These are phyloP conservation scores for Fistulifera pelliculosa DNA, from an alignment of 108 stramenopile genomes.

Conservation along the genomic window DNA sequence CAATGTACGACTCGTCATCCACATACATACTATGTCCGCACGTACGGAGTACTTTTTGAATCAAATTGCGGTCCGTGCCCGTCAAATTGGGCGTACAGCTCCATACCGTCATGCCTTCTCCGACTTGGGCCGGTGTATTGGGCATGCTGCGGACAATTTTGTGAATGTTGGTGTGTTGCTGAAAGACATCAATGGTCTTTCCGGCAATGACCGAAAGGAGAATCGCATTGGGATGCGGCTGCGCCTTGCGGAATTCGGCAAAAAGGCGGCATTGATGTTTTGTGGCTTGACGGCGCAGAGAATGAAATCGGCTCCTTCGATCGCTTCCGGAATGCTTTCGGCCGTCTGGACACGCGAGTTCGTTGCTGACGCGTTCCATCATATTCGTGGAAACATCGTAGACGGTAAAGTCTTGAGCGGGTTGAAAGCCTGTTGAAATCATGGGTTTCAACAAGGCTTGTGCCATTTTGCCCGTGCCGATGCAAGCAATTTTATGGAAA, in stretches of 20 bases:
- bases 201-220: constrained; percentile 50
- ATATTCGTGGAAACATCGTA: constrained; percentile 54
- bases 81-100: constrained; percentile 63
- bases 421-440: constrained; percentile 48
- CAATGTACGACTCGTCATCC: constrained; percentile 82
- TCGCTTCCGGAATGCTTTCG: constrained; percentile 24
- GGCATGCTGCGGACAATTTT: constrained; percentile 90
- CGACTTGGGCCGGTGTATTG: constrained; percentile 86
- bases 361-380: constrained; percentile 26
- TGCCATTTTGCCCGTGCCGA: constrained; percentile 94
- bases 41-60: constrained; percentile 43
- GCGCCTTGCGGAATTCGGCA: constrained; percentile 21
- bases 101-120: constrained; percentile 81
- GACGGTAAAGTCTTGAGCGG: constrained; percentile 42
- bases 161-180: constrained; percentile 24
- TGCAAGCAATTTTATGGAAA: constrained; percentile 72
- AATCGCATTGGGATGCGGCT: constrained; percentile 13
- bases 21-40: constrained; percentile 85
- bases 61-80: constrained; percentile 38
- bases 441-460: constrained; percentile 84
- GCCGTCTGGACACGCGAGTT: constrained; percentile 37
- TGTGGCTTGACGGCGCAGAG: constrained; percentile 89
- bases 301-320: constrained; percentile 67
- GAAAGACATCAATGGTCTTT: constrained; percentile 35
- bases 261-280: constrained; percentile 49